Conservation (phyloP, 768 basidiomycete species). For the Rubroboletus pulcherrimus region DNA sequence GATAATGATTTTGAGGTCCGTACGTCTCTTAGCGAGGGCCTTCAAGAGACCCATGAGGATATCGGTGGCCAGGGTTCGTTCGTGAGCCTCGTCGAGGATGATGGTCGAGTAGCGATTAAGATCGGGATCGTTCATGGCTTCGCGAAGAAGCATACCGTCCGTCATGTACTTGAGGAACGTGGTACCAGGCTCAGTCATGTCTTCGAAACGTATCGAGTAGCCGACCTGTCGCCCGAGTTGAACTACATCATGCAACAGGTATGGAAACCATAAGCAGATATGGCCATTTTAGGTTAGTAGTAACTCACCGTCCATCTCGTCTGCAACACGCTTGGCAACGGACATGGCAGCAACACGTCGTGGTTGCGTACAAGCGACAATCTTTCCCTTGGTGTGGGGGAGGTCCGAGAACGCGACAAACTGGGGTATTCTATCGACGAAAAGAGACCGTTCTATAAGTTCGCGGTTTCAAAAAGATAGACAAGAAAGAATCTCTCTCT, state of each 20-base stretch:
- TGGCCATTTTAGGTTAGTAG: neutral
- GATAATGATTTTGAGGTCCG: slow-evolving; percentile 94
- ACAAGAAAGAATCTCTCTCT: slow-evolving; percentile 18
- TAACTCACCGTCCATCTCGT: slow-evolving; percentile 93
- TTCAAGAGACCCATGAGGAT: slow-evolving; percentile 98
- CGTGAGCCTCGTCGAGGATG: slow-evolving; percentile 98
- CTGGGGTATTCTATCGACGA: slow-evolving; percentile 78
- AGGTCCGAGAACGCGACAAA: slow-evolving; percentile 93
- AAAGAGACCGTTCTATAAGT: slow-evolving; percentile 30
- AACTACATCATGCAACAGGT: slow-evolving; percentile 44
- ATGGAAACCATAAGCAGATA: slow-evolving; percentile 6
- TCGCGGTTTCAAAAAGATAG: slow-evolving; percentile 16
- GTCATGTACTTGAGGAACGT: slow-evolving; percentile 99
- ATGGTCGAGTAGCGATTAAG: slow-evolving; percentile 92
- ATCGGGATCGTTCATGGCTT: slow-evolving; percentile 95
- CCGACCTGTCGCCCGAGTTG: slow-evolving; percentile 92
- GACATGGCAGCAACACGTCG: slow-evolving; percentile 97
- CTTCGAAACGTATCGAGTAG: slow-evolving; percentile 98
- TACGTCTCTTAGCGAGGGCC: slow-evolving; percentile 68
- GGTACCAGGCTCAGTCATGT: slow-evolving; percentile 72
- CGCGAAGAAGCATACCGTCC: slow-evolving; percentile 97
- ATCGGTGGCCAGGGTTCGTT: slow-evolving; percentile 95
- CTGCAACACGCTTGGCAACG: slow-evolving; percentile 96
- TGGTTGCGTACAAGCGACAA: slow-evolving; percentile 96
- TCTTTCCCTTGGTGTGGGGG: slow-evolving; percentile 83